Base-by-base conservation (phyloP, 2,329 filamentous ascomycete genomes). In the Fusarium odoratissimum region DNA sequence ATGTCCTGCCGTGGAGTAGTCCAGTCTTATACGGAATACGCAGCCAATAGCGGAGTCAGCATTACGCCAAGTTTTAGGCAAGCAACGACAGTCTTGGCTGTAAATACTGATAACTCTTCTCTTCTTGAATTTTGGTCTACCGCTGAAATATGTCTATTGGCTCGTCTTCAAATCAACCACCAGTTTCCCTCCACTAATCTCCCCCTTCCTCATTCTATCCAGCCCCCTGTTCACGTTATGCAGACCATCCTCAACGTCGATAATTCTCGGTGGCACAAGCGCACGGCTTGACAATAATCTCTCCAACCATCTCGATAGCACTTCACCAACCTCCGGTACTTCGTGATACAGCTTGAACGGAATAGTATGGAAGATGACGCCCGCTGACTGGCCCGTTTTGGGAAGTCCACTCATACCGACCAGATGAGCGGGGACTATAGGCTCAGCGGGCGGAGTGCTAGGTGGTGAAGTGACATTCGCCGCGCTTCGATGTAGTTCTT, bases 261-360 rank as follows among this genome's bases (percentile, higher is more conserved):
- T 86, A n/a, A 93, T 88, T 35, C 92, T 90, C 0, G 92, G 92
- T 8, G 91, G 85, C 8, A 84, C 81, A 6, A 95, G 75, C 1
- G 85, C 77, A 0, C 85, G 84, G 1, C 84, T 82, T 13, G 86
- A 83, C 11, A 95, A 79, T n/a, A 95, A 80, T 30, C 84, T 82
- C 78, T 94, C 92, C 31, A 94, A 82, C 92, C 92, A 95, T 3
- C 83, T 78, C 17, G 90, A 89, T 60, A 94, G 78, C 1, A 84
- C 85, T 69, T 90, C 87, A 0, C 93, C 93, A 0, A 94, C 84
- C 4, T 84, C 84, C 0, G 89, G 87, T 0, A 91, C 86, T 64
- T 92, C 90, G 76, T 95, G 93, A 76, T 93, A 95, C 8, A 93
- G 76, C 80, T 95, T 95, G 69, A 95, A 93, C 0, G 92, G 92